Percentiles rank a stretch among this genome's conserved stretches.
Conservation (phyloP, 306 rosid genomes). For the Corylus avellana region DNA sequence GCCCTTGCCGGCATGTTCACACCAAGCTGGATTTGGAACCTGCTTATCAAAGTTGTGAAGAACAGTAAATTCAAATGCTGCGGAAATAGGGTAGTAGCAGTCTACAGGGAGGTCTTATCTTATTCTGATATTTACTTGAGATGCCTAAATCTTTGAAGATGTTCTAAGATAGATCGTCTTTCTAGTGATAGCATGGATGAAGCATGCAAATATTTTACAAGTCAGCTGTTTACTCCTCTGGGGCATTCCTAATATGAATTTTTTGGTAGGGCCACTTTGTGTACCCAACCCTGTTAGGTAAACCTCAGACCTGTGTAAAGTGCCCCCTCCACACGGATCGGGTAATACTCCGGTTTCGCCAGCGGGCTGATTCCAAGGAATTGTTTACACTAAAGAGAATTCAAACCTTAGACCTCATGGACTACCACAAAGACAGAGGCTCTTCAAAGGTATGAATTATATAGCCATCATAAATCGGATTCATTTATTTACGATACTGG, state of each 20-base stretch:
- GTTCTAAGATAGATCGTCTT: neutral
- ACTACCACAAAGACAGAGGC: too few relatives aligned
- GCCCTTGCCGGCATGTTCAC: constrained; percentile 99
- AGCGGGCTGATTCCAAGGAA: too few relatives aligned
- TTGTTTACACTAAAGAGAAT: too few relatives aligned
- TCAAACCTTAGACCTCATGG: too few relatives aligned
- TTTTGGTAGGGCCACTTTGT: too few relatives aligned
- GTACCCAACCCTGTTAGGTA: too few relatives aligned
- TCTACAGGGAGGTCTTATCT: neutral
- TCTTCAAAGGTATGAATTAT: neutral
- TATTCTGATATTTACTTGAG: constrained; percentile 14
- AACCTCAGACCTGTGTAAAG: too few relatives aligned
- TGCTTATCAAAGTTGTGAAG: constrained; percentile 33
- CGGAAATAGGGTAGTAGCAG: constrained; percentile 12
- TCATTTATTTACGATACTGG: neutral
- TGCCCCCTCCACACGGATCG: too few relatives aligned
- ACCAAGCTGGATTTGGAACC: constrained; percentile 97
- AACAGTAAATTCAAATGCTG: constrained; percentile 14
- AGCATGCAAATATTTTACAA: neutral
- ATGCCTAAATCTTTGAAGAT: constrained; percentile 2
- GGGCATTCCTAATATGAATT: neutral
- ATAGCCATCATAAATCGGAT: neutral
- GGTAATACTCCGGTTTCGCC: too few relatives aligned
- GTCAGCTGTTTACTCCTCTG: neutral
- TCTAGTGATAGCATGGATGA: constrained; percentile 1